Percentiles rank a stretch among this genome's conserved stretches.
phyloP scores from a whole-genome alignment of 495 filamentous ascomycete species.

The Tuber melanosporum region DNA sequence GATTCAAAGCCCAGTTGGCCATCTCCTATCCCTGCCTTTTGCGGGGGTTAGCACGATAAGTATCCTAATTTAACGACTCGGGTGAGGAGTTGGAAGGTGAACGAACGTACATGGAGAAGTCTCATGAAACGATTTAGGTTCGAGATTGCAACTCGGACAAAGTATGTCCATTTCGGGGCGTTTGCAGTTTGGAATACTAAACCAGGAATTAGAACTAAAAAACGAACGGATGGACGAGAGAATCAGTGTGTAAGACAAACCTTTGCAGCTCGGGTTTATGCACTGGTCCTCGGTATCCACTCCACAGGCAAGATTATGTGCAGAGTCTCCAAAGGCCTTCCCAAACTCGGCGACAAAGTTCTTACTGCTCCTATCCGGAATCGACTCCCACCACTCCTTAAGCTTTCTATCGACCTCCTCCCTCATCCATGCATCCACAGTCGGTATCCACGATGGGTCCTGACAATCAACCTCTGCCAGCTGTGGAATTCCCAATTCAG shows the following conservation, averaged over 20 bases:
- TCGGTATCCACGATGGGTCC: background rate
- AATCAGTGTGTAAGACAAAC: background rate
- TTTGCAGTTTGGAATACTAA: background rate
- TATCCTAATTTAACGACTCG: background rate
- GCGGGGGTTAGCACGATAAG: background rate
- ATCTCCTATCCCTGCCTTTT: background rate
- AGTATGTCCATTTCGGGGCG: background rate
- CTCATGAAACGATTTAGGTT: constrained; percentile 1
- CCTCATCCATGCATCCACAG: background rate
- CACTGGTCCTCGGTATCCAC: constrained; percentile 1
- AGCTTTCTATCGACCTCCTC: background rate
- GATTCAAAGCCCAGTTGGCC: background rate
- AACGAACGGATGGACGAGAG: background rate
- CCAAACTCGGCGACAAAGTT: background rate
- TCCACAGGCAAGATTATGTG: background rate
- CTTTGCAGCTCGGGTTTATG: background rate
- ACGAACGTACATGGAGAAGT: background rate
- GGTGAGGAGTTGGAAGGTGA: background rate
- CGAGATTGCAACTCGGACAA: background rate
- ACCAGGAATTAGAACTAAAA: background rate
- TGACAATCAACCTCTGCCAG: background rate
- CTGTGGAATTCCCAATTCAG: background rate
- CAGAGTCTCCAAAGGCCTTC: background rate
- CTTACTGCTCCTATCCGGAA: background rate
- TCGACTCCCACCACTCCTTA: background rate